Evolutionary conservation across 1,284 basidiomycete genomes (phyloP), one percentile per base, ranked within the genome.

Genomic region (Marasmius sp.): DNA sequence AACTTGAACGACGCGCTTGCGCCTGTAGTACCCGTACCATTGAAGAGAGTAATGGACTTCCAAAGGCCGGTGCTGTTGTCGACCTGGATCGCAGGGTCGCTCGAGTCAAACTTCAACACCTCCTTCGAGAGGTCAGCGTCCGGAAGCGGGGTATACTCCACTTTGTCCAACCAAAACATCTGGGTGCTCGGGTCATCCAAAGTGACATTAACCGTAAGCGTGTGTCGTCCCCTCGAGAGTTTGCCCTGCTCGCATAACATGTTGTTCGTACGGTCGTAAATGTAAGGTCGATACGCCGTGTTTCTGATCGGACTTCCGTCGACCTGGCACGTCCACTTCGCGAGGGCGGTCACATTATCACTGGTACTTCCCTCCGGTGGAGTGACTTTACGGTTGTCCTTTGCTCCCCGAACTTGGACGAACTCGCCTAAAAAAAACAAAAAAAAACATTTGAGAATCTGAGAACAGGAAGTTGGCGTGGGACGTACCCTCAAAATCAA

Each of bases 121-220:
- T 27, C 34, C 22, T 51, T 51, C 16, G 22, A 18, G 10, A 51
- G 10, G 27, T 51, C 33, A 6, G 50, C 50, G 9, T 51, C 50
- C 50, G 52, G 52, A 37, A 54, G 34, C 18, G 52, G 52, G 12
- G 52, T 38, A 38, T 54, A 54, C 34, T 54, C 52, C 38, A 54
- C 20, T 37, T 37, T 34, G 20, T 54, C 52, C 7, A 54, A n/a
- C 52, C 52, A 54, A 36, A 54, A 54, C 52, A 38, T 54, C 8
- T 54, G 52, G 9, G 52, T 37, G 16, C 20, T 54, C 34, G 52
- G 52, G 16, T 54, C 36, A 37, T 54, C 52, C 12, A 54, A 37
- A 16, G 37, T 37, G 9, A 54, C 52, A 14, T 37, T 54, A 34
- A 54, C 52, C 14, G 52, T 54, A 18, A 54, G 52, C 9, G 52